Base-by-base conservation (phyloP, 2,329 filamentous ascomycete genomes). In the Knufia fluminis region DNA sequence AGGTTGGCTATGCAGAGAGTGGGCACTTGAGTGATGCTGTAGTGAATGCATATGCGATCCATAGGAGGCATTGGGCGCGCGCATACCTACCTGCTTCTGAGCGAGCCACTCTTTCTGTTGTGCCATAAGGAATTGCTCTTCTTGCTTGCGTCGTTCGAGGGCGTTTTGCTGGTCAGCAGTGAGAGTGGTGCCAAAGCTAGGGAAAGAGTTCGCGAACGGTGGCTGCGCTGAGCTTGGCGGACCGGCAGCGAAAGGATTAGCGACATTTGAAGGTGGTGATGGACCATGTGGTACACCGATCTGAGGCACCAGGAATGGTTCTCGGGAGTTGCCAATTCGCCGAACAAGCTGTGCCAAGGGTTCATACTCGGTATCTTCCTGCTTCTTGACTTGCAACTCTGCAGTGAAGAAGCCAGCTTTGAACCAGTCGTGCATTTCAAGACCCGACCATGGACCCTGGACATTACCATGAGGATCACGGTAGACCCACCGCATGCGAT, bases 381-480 rank as follows among this genome's bases (percentile, higher is more conserved):
- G 75, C 65, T 95, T 95, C 71, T 94, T 96, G 26, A 98, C 92
- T 38, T 94, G 80, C 17, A 98, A 75, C 60, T 98, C 91, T 0
- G 91, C 83, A 0, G 88, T 94, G 68, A 98, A 98, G 71, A 97
- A 98, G 40, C 91, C 90, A 32, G 90, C 91, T 66, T 97, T 97
- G 70, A 97, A 98, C 92, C 92, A 98, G 61, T 98, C 94, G 59
- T 98, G 94, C 92, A 98, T 98, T 68, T 98, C 92, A 44, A 98
- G 72, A 1, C 92, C 92, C 33, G 89, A 96, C 69, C 92, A 98
- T 0, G 92, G 92, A 0, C 92, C 92, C 64, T 98, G 92, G 4
- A 88, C 83, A 54, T 87, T 85, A 19, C 89, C 89, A 63, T 94
- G 87, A 3, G 92, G 92, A 64, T 98, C 92, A 46, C 94, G 82